Base-by-base conservation (phyloP, 352 stramenopile species). In the Pythium sp. region DNA sequence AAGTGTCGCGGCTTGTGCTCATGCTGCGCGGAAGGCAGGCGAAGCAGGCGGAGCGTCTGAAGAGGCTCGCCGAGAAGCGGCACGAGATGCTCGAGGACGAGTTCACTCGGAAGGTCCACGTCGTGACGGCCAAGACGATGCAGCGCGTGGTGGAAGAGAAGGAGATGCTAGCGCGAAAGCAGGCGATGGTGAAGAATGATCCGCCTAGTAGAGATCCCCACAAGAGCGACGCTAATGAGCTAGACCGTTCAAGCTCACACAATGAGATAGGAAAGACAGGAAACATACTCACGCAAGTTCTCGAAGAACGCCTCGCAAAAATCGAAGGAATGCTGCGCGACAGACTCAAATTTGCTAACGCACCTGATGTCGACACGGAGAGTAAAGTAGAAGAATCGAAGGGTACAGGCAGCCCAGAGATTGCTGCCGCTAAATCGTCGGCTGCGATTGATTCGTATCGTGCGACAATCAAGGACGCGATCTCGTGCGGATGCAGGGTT, bases 101-200 rank as follows among this genome's bases (percentile, higher is more conserved):
- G 55, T 88, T 75, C 34, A 58, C 69, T 1, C 77, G 79, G 9
- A 89, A 87, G 59, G 67, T 71, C 9, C 68, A 87, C 51, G 76
- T 82, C 14, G 71, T 87, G 30, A 67, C 70, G 5, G 75, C 82
- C 15, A 79, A 77, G 22, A 87, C 86, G 76, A 74, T 77, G 62
- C 74, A 90, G 54, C 72, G 75, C 2, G 57, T 91, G 2, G 65
- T 78, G 6, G 78, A 86, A 24, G 81, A 90, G 67, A 87, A 84
- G 43, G 73, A 82, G n/a, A 61, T 58, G 15, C 67, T 91, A 36
- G 63, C 34, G 9, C 62, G 70, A 11, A 89, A 88, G 51, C 76
- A 79, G 24, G 67, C 76, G 32, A 49, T 79, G n/a, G 26, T 76
- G 6, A 62, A 68, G 12, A 55, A 36, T 18, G 7, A 53, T 20